Base-by-base conservation (phyloP, 2,329 filamentous ascomycete genomes). In the Microcyclospora tardicrescens region DNA sequence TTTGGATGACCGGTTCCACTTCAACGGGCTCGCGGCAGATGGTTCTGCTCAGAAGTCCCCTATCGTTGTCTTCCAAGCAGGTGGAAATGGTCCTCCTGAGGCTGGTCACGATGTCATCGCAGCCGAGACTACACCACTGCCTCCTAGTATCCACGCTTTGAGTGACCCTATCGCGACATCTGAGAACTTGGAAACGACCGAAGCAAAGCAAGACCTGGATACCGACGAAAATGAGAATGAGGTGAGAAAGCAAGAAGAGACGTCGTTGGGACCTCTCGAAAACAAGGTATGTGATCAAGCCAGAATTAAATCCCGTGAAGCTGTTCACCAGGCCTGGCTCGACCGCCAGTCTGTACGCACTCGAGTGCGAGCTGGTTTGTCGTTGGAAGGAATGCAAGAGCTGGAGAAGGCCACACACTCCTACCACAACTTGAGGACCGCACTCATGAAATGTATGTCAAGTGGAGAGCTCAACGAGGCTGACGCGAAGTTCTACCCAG, bases 281-380 rank as follows among this genome's bases (percentile, higher is more conserved):
- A 24, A 24, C 19, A 24, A 24, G 19, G 19, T 24, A 8, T 8
- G 19, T 24, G 19, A 24, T 24, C 19, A 24, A 24, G 19, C 19
- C 19, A 4, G 8, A 8, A 8, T 5, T 5, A 8, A 24, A 12
- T 43, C 48, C 10, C 42, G 49, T 14, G 41, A 38, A 13, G 43
- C 40, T 13, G 38, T 53, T 12, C 43, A 38, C 19, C 35, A 35
- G 5, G 48, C 46, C 19, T 53, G 47, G 48, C 33, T 38, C 16
- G 42, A 44, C 28, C 43, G 51, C 11, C 49, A 53, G 14, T 19
- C 29, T 5, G 33, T 35, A 15, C 38, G 51, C 14, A 28, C 24
- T 10, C 40, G 40, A 15, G 39, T 52, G 15, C 30, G 30, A 6
- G 39, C 35, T 12, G 40, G 34, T 8, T 50, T 38, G 33, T 35